A percentile compares a stretch with the other conserved stretches of the same genome.
Conservation (phyloP, 495 filamentous ascomycete species). For the Filosporella fistucella region DNA sequence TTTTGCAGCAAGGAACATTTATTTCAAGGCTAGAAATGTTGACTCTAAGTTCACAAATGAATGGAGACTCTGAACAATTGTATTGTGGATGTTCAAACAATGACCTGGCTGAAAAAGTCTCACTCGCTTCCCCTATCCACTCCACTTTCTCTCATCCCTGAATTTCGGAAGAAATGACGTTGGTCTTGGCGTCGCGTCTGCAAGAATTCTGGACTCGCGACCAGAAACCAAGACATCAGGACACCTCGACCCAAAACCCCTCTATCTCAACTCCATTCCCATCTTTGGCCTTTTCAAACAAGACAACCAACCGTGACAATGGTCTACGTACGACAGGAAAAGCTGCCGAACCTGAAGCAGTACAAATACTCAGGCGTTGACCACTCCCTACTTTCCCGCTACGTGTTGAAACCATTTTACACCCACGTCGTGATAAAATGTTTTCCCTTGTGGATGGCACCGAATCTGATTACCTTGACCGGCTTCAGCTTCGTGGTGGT, state of each 20-base stretch:
- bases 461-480: slow-evolving; percentile 77
- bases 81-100: too few relatives aligned
- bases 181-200: slow-evolving; percentile 12
- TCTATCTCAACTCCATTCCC: not conserved
- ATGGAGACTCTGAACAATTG: too few relatives aligned
- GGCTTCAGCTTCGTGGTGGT: slow-evolving; percentile 88
- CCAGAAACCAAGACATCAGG: not conserved
- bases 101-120: too few relatives aligned
- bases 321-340: slow-evolving; percentile 88
- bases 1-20: too few relatives aligned
- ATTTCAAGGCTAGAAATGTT: too few relatives aligned
- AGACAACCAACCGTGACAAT: slow-evolving; percentile 31
- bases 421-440: slow-evolving; percentile 87
- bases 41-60: too few relatives aligned
- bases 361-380: slow-evolving; percentile 94
- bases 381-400: slow-evolving; percentile 81
- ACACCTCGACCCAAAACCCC: not conserved
- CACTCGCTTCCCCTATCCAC: too few relatives aligned
- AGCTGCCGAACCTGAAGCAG: slow-evolving; percentile 77
- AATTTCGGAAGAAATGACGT: slow-evolving; percentile 14
- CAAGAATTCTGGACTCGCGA: slow-evolving; percentile 2
- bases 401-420: slow-evolving; percentile 96
- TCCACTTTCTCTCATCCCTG: too few relatives aligned
- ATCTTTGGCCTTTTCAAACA: not conserved
- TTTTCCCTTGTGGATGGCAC: slow-evolving; percentile 95